phyloP scores from a whole-genome alignment of 2,329 filamentous ascomycete genomes.

The Cercospora janseana region DNA sequence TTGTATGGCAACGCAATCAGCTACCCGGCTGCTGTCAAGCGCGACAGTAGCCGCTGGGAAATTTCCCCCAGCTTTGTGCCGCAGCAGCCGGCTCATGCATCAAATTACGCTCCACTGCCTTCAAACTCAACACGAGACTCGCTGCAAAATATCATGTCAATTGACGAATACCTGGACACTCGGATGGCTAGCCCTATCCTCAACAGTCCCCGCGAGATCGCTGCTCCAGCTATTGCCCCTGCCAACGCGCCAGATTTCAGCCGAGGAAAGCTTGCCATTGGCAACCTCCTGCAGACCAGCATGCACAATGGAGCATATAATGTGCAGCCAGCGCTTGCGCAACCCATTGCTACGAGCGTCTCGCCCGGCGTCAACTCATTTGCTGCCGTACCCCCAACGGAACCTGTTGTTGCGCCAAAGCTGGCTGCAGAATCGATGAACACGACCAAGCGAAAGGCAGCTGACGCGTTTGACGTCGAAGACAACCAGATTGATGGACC shows the following conservation, averaged over 20 bases:
- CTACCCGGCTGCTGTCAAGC: conserved; percentile 26
- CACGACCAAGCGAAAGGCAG: conserved; percentile 32
- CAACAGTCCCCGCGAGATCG: too few species aligned
- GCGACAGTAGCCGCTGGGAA: conserved; percentile 28
- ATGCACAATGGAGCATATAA: too few species aligned
- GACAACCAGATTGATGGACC: conserved; percentile 8
- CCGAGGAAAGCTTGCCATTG: conserved; percentile 8
- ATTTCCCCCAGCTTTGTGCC: conserved; percentile 14
- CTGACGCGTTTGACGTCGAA: conserved; percentile 20
- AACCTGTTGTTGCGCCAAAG: not conserved
- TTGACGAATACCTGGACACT: too few species aligned
- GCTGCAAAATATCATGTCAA: too few species aligned
- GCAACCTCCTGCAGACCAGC: conserved; percentile 1
- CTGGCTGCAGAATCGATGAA: not conserved
- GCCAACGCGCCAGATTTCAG: not conserved
- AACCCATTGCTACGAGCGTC: not conserved
- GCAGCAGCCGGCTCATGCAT: not conserved
- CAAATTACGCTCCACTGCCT: not conserved
- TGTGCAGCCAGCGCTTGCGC: not conserved
- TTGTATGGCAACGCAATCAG: conserved; percentile 6
- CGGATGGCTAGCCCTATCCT: too few species aligned
- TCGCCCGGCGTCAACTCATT: not conserved
- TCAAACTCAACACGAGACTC: too few species aligned
- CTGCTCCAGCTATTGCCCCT: not conserved
- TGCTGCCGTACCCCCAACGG: not conserved